phyloP scores from a whole-genome alignment of 1,284 basidiomycete genomes.

The Ustilago vetiveriae region DNA sequence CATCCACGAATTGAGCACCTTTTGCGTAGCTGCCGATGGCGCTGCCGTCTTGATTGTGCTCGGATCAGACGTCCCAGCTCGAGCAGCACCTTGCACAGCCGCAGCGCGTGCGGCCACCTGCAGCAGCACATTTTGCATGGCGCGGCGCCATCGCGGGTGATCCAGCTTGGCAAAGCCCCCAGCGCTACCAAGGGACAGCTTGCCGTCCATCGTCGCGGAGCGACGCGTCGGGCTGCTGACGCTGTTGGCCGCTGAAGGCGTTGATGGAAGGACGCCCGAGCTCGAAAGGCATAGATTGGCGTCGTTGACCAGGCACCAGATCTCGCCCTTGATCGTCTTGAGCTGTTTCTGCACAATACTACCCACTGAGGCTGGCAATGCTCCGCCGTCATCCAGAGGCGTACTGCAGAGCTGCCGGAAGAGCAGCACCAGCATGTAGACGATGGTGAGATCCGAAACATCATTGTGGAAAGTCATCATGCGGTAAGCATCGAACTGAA shows the following conservation, averaged over 20 bases:
- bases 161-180: slow-evolving; percentile 67
- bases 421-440: slow-evolving; percentile 82
- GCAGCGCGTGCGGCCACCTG: slow-evolving; percentile 75
- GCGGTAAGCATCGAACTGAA: slow-evolving; percentile 82
- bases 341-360: slow-evolving; percentile 44
- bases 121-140: slow-evolving; percentile 74
- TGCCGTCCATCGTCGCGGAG: slow-evolving; percentile 9
- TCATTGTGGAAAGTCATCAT: slow-evolving; percentile 78
- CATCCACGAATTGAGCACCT: slow-evolving; percentile 56
- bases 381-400: slow-evolving; percentile 72
- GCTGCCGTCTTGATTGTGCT: slow-evolving; percentile 17
- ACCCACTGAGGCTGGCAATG: slow-evolving; percentile 23
- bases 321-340: slow-evolving; percentile 73
- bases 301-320: slow-evolving; percentile 77
- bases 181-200: slow-evolving; percentile 31
- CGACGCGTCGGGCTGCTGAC: slow-evolving; percentile 5
- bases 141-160: slow-evolving; percentile 70
- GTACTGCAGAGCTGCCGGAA: slow-evolving; percentile 74
- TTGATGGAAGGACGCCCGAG: slow-evolving; percentile 9
- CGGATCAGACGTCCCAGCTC: slow-evolving; percentile 9
- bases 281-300: slow-evolving; percentile 63
- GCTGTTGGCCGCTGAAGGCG: slow-evolving; percentile 1
- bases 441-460: slow-evolving; percentile 77
- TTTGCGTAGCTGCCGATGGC: slow-evolving; percentile 44
- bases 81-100: slow-evolving; percentile 45